Evolutionary conservation across 1,284 basidiomycete genomes (phyloP), one percentile per base, ranked within the genome.

Genomic region (Ganoderma lingzhi): DNA sequence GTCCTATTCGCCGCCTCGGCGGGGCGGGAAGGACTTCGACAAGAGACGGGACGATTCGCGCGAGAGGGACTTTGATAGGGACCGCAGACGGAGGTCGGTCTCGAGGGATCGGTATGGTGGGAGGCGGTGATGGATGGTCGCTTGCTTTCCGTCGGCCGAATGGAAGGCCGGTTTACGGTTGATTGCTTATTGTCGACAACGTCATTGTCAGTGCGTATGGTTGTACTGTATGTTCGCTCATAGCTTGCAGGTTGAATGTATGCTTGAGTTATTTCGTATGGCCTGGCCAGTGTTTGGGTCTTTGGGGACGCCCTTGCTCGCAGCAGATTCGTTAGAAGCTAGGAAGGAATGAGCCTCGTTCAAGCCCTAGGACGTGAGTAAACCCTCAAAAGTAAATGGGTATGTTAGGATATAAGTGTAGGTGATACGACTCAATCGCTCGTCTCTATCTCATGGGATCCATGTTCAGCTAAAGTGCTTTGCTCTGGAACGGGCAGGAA

Each of bases 51-150:
- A 71, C 19, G 74, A 72, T 28, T 77, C 72, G 59, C 65, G 69
- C 30, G 74, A 75, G 48, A 59, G 75, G 60, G 68, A 69, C 53
- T 62, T 61, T 39, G 72, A 69, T 23, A 67, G 71, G 55, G 66
- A 72, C 41, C 60, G 74, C 14, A 75, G 74, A 48, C 69, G 74
- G n/a, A 63, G 71, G 63, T 74, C 76, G 41, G 70, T 68, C 3
- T 75, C 76, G 37, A 65, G 72, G 48, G 76, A 75, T 28, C 63
- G 73, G 72, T 74, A 74, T 65, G 67, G 67, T 15, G 62, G 72
- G 55, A 66, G 72, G 44, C 71, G 68, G 67, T 12, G 53, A 15
- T 39, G 41, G 48, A 48, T 9, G 2, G 48, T 12, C 58, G 23
- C 10, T 55, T 14, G 17, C 30, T 58, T 62, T 32, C 60, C 44